A percentile compares a stretch with the other conserved stretches of the same genome.
Conservation (phyloP, 805 yeast genomes). For the Teunomyces funiuensis region DNA sequence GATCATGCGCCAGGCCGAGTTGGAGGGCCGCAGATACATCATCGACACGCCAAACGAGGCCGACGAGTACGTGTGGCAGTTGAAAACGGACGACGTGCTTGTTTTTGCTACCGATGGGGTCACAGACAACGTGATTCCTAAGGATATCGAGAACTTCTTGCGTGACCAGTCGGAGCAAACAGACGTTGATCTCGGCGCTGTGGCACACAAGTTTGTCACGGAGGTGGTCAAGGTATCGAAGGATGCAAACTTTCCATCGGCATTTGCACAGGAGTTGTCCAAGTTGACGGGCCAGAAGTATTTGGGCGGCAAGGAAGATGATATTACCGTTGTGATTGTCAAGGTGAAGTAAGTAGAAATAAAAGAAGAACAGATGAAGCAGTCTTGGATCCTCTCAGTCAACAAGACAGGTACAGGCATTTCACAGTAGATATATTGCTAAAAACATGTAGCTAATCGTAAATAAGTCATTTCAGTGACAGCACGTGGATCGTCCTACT, state of each 20-base stretch:
- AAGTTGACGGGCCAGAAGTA: conserved; percentile 65
- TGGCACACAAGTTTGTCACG: conserved; percentile 58
- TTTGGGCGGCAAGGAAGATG: conserved; percentile 94
- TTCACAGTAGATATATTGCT: no score
- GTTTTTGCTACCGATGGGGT: conserved; percentile 93
- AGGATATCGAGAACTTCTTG: conserved; percentile 69
- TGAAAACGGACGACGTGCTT: conserved; percentile 71
- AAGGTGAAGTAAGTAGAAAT: conserved; percentile 42
- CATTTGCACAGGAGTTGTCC: conserved; percentile 78
- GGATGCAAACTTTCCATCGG: conserved; percentile 75
- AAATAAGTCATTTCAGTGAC: no score
- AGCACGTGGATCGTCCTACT: background rate
- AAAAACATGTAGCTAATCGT: no score
- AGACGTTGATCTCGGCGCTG: conserved; percentile 25
- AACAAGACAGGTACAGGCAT: background rate
- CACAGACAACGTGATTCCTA: conserved; percentile 75
- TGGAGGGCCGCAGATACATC: conserved; percentile 61
- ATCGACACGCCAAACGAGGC: conserved; percentile 70
- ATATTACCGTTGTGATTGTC: conserved; percentile 79
- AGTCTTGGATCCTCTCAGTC: no score
- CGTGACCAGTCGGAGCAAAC: conserved; percentile 48
- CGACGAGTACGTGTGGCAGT: conserved; percentile 62
- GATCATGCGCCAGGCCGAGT: conserved; percentile 51
- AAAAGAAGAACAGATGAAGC: no score
- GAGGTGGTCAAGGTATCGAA: conserved; percentile 68